Percentiles rank a stretch among this genome's conserved stretches.
Evolutionary conservation across 495 filamentous ascomycete species (phyloP).

Genomic region (Aspergillus saccharolyticus): DNA sequence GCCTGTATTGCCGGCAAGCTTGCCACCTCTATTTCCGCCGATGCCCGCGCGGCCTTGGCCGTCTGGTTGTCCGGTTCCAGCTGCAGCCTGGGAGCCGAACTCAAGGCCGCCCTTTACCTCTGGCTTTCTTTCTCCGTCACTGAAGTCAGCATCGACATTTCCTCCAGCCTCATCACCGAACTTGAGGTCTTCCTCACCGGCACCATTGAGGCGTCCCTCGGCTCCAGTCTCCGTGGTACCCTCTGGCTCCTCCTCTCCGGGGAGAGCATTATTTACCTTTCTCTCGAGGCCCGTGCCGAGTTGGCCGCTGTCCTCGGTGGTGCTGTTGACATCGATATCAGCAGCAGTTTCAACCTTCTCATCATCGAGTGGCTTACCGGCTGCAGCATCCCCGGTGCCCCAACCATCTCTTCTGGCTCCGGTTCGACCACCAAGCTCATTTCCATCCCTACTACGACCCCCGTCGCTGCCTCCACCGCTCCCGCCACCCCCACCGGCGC

Average conservation of each 20-base stretch:
- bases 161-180: constrained; percentile 24
- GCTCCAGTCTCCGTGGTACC: constrained; percentile 32
- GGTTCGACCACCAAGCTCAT: constrained; percentile 14
- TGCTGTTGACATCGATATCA: constrained; percentile 29
- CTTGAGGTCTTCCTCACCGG: constrained; percentile 30
- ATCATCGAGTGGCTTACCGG: constrained; percentile 41
- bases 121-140: constrained; percentile 35
- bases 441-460: constrained; percentile 20
- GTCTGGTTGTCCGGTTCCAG: constrained; percentile 35
- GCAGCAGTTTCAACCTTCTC: constrained; percentile 25
- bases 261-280: constrained; percentile 31
- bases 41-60: constrained; percentile 32
- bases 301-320: constrained; percentile 40
- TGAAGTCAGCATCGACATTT: constrained; percentile 28
- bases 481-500: not conserved
- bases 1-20: constrained; percentile 30
- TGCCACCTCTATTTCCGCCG: constrained; percentile 26
- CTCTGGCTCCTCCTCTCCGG: constrained; percentile 32
- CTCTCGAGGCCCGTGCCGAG: constrained; percentile 34
- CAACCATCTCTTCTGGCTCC: constrained; percentile 17
- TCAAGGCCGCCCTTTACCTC: constrained; percentile 39
- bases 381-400: constrained; percentile 27
- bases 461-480: constrained; percentile 6
- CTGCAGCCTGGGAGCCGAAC: constrained; percentile 37
- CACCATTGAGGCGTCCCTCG: constrained; percentile 25